phyloP scores from a whole-genome alignment of 306 rosid genomes.

The Inga laurina region DNA sequence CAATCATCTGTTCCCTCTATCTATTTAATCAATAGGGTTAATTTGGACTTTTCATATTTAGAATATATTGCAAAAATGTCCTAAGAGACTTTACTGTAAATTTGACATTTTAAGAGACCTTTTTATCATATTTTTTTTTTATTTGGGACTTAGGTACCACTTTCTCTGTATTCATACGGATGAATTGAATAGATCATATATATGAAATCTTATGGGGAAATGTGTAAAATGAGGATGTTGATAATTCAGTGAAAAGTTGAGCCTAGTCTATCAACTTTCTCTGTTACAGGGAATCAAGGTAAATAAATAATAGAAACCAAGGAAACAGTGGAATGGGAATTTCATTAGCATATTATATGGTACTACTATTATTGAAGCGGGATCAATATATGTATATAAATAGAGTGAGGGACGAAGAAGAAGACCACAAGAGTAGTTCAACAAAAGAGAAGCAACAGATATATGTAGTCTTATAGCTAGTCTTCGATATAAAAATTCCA shows the following conservation, averaged over 20 bases:
- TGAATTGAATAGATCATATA: background rate
- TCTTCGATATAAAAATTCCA: too few species aligned
- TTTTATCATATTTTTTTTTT: too few species aligned
- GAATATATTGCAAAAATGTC: too few species aligned
- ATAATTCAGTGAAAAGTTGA: background rate
- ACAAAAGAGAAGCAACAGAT: background rate
- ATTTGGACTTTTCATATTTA: too few species aligned
- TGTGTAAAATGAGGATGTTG: background rate
- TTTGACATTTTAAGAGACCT: too few species aligned
- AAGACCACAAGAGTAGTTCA: background rate
- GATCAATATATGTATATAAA: background rate
- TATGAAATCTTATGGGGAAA: background rate
- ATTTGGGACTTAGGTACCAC: too few species aligned
- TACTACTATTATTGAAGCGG: background rate
- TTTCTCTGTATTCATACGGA: background rate
- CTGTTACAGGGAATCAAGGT: background rate
- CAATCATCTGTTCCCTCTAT: too few species aligned
- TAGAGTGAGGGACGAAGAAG: background rate
- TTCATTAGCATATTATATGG: background rate
- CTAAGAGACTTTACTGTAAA: too few species aligned
- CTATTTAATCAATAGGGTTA: too few species aligned
- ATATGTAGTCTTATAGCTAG: too few species aligned
- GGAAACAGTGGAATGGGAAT: background rate
- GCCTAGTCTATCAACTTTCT: background rate
- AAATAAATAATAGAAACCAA: background rate